phyloP scores from a whole-genome alignment of 2,329 filamentous ascomycete species.

The Paecilomyces dactylethromorphus region DNA sequence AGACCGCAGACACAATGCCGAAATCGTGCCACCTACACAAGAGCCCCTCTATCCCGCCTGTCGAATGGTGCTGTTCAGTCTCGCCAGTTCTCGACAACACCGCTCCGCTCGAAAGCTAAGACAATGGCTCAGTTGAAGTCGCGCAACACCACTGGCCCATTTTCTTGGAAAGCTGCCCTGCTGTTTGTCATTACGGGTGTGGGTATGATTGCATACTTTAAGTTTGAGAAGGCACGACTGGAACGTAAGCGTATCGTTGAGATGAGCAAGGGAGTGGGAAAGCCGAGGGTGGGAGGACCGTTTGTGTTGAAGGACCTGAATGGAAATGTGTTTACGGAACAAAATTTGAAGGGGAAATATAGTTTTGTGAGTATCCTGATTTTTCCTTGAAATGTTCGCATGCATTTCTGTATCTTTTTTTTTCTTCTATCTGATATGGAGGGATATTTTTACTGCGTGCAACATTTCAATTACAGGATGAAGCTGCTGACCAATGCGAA shows the following conservation, averaged over 20 bases:
- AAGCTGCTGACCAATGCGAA: slow-evolving; percentile 1
- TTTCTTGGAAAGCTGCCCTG: slow-evolving; percentile 84
- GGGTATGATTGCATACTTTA: slow-evolving; percentile 82
- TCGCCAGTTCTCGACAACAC: slow-evolving; percentile 23
- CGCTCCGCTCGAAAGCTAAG: slow-evolving; percentile 17
- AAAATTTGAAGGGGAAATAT: slow-evolving; percentile 82
- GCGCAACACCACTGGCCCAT: slow-evolving; percentile 52
- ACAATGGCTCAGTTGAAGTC: slow-evolving; percentile 36
- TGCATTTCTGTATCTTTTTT: not conserved
- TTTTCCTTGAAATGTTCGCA: not conserved
- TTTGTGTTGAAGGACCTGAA: slow-evolving; percentile 80
- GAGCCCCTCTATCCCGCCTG: not conserved
- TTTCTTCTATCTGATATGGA: not conserved
- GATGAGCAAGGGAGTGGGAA: slow-evolving; percentile 85
- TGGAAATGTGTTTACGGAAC: slow-evolving; percentile 68
- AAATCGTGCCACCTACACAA: slow-evolving; percentile 7
- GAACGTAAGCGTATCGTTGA: slow-evolving; percentile 83
- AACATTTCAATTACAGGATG: not conserved
- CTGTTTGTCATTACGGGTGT: slow-evolving; percentile 76
- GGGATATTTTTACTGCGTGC: not conserved
- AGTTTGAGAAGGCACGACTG: slow-evolving; percentile 86
- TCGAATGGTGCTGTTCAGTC: not conserved
- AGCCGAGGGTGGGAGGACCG: slow-evolving; percentile 83
- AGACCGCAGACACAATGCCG: slow-evolving; percentile 15
- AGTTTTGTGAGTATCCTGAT: slow-evolving; percentile 34